Evolutionary conservation across 257 asterid species (phyloP), one percentile per base, ranked within the genome.

Genomic region (Lycium barbarum): DNA sequence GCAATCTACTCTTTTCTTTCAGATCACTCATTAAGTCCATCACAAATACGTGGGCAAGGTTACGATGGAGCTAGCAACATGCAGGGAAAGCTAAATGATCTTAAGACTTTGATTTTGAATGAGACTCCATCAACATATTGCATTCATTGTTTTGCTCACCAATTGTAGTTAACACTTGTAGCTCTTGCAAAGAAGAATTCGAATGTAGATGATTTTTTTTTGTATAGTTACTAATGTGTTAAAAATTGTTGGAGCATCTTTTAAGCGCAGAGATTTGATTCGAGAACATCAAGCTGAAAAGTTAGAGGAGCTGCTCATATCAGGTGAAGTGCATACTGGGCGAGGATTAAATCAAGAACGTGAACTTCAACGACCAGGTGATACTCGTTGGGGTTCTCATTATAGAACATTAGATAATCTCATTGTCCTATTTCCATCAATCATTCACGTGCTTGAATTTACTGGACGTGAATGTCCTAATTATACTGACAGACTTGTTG

Each of bases 41-140:
- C 4, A 22, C 40, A 9, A 20, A 84, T 36, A 57, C 45, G n/a
- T 13, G 76, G 86, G 9, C 83, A 72, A 18, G 74, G 63, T 53
- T 72, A 72, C 55, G 73, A 83, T 72, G 82, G 82, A 26, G 59
- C 15, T 36, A 59, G 70, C 17, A 78, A 63, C 5, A 62, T 84
- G 43, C 2, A 54, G 15, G 35, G 68, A n/a, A 9, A 73, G 7
- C 65, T 15, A 20, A 59, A 17, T 45, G 45, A 66, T 2, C 78
- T 62, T 5, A 36, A 49, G 33, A 38, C 79, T 6, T 73, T 40
- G 15, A 17, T 45, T 62, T 11, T 45, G 17, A 26, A 22, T 6
- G 78, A 74, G 9, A 57, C 33, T 73, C 53, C 49, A 4, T 59
- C n/a, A 45, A 53, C 83, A 11, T 84, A 74, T 76, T 76, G 47